Conservation (phyloP, 1,284 basidiomycete genomes). For the Irpex sp. region DNA sequence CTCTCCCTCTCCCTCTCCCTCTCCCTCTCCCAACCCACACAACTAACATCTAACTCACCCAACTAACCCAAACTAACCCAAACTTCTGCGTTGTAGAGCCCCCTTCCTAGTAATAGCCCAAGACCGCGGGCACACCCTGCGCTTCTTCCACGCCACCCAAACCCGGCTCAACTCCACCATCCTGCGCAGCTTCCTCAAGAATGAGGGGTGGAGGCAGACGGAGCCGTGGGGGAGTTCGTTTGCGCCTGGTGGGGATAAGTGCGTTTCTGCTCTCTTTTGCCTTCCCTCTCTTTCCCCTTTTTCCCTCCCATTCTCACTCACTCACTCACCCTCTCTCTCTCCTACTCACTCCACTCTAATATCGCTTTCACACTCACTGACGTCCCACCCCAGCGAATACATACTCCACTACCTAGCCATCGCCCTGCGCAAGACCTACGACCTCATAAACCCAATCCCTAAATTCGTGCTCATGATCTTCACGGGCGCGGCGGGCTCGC, state of each 20-base stretch:
- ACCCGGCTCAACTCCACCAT: conserved; percentile 52
- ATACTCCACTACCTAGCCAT: conserved; percentile 57
- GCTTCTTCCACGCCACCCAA: conserved; percentile 64
- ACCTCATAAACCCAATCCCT: conserved; percentile 42
- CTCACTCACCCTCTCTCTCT: not conserved
- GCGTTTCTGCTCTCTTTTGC: too few species aligned
- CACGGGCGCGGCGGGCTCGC: conserved; percentile 53
- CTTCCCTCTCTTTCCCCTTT: too few species aligned
- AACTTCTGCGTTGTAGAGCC: conserved; percentile 37
- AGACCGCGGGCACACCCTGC: conserved; percentile 64
- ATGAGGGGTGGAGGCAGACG: conserved; percentile 52
- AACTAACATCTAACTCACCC: too few species aligned
- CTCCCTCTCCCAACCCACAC: too few species aligned
- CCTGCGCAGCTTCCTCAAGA: conserved; percentile 56
- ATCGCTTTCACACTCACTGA: too few species aligned
- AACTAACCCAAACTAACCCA: too few species aligned
- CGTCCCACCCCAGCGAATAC: conserved; percentile 46
- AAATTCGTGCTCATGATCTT: conserved; percentile 54
- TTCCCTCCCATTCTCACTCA: too few species aligned
- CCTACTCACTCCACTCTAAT: too few species aligned
- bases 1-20: too few species aligned
- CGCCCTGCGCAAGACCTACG: conserved; percentile 45
- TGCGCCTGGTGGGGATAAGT: conserved; percentile 69
- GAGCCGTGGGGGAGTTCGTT: conserved; percentile 58
- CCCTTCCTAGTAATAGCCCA: conserved; percentile 61